These are phyloP conservation scores for Mycena kentingensis DNA, from an alignment of 768 basidiomycete species.

Conservation along the genomic window DNA sequence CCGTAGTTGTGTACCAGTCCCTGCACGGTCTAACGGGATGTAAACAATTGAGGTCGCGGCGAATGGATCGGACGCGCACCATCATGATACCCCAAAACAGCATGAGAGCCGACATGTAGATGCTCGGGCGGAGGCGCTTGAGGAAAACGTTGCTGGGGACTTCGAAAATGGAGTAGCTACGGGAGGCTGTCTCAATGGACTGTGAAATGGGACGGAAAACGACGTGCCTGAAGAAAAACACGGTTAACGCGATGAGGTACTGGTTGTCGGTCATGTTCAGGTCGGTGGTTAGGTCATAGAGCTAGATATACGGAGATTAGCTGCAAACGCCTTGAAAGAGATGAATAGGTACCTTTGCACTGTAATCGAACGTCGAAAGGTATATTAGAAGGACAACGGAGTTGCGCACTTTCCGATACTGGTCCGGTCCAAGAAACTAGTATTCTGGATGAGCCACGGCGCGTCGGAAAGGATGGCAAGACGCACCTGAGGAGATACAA, in stretches of 20 bases:
- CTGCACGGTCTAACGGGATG: constrained; percentile 72
- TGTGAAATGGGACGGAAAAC: background rate
- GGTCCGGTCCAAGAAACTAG: constrained; percentile 41
- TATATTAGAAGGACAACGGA: constrained; percentile 24
- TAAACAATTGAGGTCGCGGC: background rate
- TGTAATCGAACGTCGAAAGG: constrained; percentile 24
- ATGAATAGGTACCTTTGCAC: constrained; percentile 46
- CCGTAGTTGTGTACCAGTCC: constrained; percentile 68
- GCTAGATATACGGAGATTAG: constrained; percentile 37
- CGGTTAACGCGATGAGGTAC: constrained; percentile 65
- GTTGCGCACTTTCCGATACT: constrained; percentile 51
- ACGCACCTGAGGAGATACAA: constrained; percentile 77
- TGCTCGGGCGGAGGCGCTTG: constrained; percentile 71
- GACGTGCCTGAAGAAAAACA: constrained; percentile 51
- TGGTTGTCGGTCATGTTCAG: constrained; percentile 66
- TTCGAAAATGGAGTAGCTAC: constrained; percentile 67
- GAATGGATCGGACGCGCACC: constrained; percentile 40
- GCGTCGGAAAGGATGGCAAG: constrained; percentile 50
- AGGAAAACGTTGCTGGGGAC: constrained; percentile 75
- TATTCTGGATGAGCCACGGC: constrained; percentile 28
- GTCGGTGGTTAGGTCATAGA: constrained; percentile 62
- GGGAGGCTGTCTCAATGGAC: background rate
- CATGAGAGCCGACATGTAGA: constrained; percentile 80
- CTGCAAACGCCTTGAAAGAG: background rate
- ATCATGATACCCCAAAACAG: constrained; percentile 74